Base-by-base conservation (phyloP, 1,284 basidiomycete genomes). In the Sporisorium sorghi region DNA sequence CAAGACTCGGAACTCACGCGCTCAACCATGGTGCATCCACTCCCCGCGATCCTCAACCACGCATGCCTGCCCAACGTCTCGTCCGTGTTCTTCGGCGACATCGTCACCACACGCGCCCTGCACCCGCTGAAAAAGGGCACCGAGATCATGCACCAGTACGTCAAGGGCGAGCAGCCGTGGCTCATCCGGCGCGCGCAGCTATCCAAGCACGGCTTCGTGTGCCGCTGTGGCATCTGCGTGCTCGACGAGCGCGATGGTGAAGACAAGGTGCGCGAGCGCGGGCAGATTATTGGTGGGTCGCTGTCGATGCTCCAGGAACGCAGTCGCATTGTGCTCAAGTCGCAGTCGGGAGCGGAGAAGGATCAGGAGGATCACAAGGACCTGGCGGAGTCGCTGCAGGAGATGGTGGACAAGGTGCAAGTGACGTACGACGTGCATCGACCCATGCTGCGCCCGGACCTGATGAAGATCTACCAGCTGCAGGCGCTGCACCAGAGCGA, bases 101-200 rank as follows among this genome's bases (percentile, higher is more conserved):
- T 82, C 42, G 79, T 84, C 51, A 75, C 78, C 33, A 83, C 82
- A 23, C 74, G 80, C 19, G 79, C 83, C 1, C 64, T 84, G 26
- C 76, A 77, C 33, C 64, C 67, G 11, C 66, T 84, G n/a, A 49
- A 53, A 11, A 54, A 61, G 30, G 82, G 82, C 11, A 80, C 77
- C 14, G 81, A 84, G 69, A 82, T 84, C 71, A 74, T 79, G 68
- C 83, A 84, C 60, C 81, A 80, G 56, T 84, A 84, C 56, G 82
- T 83, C 35, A 75, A 71, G 17, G 83, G 83, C 24, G 81, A 81
- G 50, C 66, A 76, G 50, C 67, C 82, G 14, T 83, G 74, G 62
- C 40, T 67, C 14, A 57, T 76, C 46, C 75, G 83, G 12, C 69
- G 71, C 14, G 66, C 76, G 19, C 76, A 78, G 60, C 70, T 83